phyloP scores from a whole-genome alignment of 495 filamentous ascomycete genomes.

The Thozetella sp. region DNA sequence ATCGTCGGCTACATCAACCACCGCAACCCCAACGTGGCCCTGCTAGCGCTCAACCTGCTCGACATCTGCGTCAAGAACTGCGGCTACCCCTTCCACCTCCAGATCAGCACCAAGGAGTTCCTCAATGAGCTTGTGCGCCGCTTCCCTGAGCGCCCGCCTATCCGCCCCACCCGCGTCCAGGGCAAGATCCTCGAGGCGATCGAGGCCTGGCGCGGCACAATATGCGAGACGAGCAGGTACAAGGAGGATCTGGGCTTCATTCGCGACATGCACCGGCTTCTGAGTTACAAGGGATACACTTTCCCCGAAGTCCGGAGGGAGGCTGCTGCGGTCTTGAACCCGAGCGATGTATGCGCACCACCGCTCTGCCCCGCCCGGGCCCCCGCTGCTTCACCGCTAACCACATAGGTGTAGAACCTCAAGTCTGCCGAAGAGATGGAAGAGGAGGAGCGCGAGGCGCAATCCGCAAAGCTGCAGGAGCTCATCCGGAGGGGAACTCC shows the following conservation, averaged over 20 bases:
- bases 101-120: conserved; percentile 98
- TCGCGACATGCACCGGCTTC: conserved; percentile 93
- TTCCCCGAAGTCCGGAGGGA: conserved; percentile 91
- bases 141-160: conserved; percentile 91
- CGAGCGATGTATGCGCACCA: conserved; percentile 78
- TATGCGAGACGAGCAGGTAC: conserved; percentile 96
- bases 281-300: conserved; percentile 94
- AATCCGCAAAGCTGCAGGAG: conserved; percentile 96
- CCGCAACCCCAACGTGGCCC: conserved; percentile 90
- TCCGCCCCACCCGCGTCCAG: conserved; percentile 85
- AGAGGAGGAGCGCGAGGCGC: conserved; percentile 90
- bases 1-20: conserved; percentile 96
- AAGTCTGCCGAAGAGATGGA: conserved; percentile 99
- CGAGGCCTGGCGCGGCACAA: conserved; percentile 97
- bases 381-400: not conserved
- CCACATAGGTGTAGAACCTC: conserved; percentile 65
- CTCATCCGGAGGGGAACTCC: conserved; percentile 90
- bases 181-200: conserved; percentile 92
- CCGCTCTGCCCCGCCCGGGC: not conserved
- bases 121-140: conserved; percentile 96
- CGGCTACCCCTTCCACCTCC: conserved; percentile 97
- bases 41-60: conserved; percentile 88
- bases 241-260: conserved; percentile 97
- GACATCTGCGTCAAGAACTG: conserved; percentile 99
- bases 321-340: conserved; percentile 96